Conservation (phyloP, 495 filamentous ascomycete genomes). For the Penicillium parvum region DNA sequence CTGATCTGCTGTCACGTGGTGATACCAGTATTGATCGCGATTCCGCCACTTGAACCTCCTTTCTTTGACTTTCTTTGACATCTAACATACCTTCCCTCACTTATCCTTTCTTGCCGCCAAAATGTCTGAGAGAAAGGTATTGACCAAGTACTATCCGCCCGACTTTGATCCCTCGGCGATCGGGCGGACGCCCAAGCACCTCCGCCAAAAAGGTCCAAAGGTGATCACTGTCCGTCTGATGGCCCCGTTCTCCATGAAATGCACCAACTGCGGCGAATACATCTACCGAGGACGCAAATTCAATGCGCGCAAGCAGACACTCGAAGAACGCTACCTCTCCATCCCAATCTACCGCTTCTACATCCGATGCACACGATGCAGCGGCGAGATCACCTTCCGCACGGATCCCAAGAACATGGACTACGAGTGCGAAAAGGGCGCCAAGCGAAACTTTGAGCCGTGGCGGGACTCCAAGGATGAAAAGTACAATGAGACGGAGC, state of each 20-base stretch:
- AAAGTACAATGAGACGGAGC: conserved; percentile 71
- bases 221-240: conserved; percentile 90
- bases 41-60: conserved; percentile 2
- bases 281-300: conserved; percentile 97
- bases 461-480: conserved; percentile 59
- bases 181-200: conserved; percentile 65
- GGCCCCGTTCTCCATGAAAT: conserved; percentile 95
- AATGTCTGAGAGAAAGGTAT: conserved; percentile 94
- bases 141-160: conserved; percentile 84
- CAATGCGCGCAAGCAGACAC: conserved; percentile 93
- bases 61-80: not conserved
- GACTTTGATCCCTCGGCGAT: conserved; percentile 94
- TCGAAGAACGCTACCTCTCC: conserved; percentile 82
- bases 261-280: conserved; percentile 86
- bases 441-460: conserved; percentile 88
- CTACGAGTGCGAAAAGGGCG: conserved; percentile 81
- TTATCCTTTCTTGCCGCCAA: conserved; percentile 16
- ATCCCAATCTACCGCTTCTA: conserved; percentile 94
- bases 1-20: conserved; percentile 6
- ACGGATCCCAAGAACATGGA: conserved; percentile 95
- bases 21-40: not conserved
- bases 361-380: conserved; percentile 90
- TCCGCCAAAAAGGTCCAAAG: conserved; percentile 60
- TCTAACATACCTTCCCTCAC: not conserved
- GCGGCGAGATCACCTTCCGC: conserved; percentile 85